phyloP scores from a whole-genome alignment of 1,284 basidiomycete genomes.

The Ustilago cynodontis region DNA sequence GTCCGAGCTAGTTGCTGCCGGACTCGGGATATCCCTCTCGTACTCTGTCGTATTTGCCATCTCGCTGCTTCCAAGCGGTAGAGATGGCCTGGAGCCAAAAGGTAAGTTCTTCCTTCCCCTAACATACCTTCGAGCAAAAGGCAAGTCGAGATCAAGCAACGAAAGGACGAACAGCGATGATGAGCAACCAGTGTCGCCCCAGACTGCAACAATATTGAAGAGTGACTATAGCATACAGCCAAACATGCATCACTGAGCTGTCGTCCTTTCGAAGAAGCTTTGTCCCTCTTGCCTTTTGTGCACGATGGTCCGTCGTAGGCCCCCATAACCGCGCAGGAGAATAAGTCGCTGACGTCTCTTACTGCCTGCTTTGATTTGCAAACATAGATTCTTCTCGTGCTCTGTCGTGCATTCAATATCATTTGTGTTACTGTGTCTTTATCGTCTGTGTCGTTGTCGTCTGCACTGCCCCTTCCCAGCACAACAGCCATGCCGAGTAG shows the following conservation, averaged over 20 bases:
- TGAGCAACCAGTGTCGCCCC: constrained; percentile 60
- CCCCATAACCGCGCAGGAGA: neutral
- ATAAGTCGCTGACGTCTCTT: constrained; percentile 3
- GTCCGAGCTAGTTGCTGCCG: neutral
- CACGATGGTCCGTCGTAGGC: too few species aligned
- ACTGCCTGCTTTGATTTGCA: neutral
- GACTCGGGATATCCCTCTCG: neutral
- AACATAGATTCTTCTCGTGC: neutral
- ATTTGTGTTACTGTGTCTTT: neutral
- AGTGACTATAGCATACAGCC: constrained; percentile 57
- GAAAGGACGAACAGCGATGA: constrained; percentile 40
- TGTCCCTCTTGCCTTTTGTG: constrained; percentile 1
- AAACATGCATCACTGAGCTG: constrained; percentile 60
- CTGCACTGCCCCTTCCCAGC: neutral
- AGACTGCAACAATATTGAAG: constrained; percentile 60
- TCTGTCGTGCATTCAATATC: neutral
- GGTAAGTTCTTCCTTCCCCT: constrained; percentile 23
- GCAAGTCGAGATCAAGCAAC: constrained; percentile 3
- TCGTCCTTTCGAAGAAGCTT: constrained; percentile 23
- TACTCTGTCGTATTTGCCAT: constrained; percentile 1
- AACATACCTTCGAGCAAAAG: neutral
- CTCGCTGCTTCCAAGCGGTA: constrained; percentile 13
- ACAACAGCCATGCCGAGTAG: neutral
- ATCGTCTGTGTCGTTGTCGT: neutral
- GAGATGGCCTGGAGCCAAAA: constrained; percentile 5